Percentiles rank a stretch among this genome's conserved stretches.
These are phyloP conservation scores for Solanum tarapatanum DNA, from an alignment of 257 asterid species.

Conservation along the genomic window DNA sequence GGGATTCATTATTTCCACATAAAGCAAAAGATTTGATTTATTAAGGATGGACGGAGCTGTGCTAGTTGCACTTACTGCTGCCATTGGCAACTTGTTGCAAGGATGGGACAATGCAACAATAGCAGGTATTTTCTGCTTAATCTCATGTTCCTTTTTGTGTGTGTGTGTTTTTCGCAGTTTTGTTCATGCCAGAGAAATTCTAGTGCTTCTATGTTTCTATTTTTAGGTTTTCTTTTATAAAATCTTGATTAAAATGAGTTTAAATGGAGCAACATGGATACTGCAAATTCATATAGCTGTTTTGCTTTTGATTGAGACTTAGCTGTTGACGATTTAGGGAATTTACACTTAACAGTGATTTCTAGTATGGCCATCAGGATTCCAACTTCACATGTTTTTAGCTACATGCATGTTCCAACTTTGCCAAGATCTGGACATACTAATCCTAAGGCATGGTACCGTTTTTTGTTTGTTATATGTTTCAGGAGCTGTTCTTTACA, in stretches of 20 bases:
- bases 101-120: constrained; percentile 99
- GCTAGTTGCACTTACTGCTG: constrained; percentile 72
- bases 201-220: too few species aligned
- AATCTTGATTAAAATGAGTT: neutral
- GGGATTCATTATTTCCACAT: neutral
- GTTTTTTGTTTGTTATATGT: neutral
- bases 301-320: neutral
- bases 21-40: neutral
- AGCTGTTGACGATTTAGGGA: neutral
- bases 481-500: constrained; percentile 86
- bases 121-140: constrained; percentile 45
- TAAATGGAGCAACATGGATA: neutral
- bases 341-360: neutral
- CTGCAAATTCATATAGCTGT: neutral
- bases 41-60: constrained; percentile 70
- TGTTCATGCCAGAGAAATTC: neutral
- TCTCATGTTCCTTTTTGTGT: neutral
- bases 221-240: neutral
- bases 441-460: neutral
- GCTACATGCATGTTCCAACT: neutral
- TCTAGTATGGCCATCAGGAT: neutral
- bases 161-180: neutral
- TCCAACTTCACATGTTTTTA: neutral
- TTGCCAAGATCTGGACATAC: neutral
- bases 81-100: constrained; percentile 84